Conservation (phyloP, 805 yeast genomes). For the Wickerhamiella dianesei region DNA sequence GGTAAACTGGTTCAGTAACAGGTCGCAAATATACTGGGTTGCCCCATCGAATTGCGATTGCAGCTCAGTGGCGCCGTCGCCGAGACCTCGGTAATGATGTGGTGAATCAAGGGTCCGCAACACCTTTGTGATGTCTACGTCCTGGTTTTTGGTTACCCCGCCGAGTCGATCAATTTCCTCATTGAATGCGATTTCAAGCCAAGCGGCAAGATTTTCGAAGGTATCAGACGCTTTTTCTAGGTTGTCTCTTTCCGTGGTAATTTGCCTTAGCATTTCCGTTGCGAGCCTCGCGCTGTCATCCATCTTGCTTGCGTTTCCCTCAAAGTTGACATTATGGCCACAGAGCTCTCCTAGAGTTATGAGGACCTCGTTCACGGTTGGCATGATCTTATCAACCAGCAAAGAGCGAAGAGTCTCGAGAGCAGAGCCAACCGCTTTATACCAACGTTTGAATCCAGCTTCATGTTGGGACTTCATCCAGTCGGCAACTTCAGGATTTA, state of each 20-base stretch:
- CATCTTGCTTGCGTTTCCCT: neutral
- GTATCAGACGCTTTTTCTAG: neutral
- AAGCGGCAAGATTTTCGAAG: constrained; percentile 13
- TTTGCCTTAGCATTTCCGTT: constrained; percentile 1
- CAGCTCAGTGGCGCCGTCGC: no score
- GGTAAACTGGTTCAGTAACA: no score
- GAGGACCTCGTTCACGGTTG: constrained; percentile 3
- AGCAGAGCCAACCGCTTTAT: constrained; percentile 7
- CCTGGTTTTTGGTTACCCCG: constrained; percentile 5
- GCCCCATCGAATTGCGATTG: no score
- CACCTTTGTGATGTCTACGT: no score
- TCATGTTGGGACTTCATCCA: constrained; percentile 19
- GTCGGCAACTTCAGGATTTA: neutral
- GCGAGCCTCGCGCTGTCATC: neutral
- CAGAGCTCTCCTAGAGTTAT: constrained; percentile 3
- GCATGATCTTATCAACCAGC: constrained; percentile 1
- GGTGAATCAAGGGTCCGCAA: no score
- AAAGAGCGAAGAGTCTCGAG: constrained; percentile 7
- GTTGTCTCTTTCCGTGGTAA: neutral
- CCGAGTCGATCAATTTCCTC: constrained; percentile 16
- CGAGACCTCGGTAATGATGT: no score
- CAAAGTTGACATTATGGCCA: neutral
- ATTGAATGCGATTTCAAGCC: constrained; percentile 11
- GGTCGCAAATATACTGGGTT: no score
- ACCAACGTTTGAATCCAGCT: constrained; percentile 18